Conservation (phyloP, 768 basidiomycete genomes). For the Trametes coccinea region DNA sequence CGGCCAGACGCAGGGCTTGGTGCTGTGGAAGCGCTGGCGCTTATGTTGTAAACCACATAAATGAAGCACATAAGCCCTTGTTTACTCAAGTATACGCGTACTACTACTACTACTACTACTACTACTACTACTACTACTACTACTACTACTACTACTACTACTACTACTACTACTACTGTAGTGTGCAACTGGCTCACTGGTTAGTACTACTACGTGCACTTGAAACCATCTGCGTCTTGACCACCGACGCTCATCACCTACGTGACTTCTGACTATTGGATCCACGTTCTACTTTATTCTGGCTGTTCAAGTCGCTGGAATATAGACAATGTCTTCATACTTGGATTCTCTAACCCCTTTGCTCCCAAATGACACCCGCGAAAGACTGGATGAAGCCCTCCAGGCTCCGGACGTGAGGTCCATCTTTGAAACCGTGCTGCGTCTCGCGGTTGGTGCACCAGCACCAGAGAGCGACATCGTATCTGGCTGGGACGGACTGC, state of each 20-base stretch:
- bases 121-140: too few relatives aligned
- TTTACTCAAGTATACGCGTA: too few relatives aligned
- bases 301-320: not conserved
- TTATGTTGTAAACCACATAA: too few relatives aligned
- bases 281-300: not conserved
- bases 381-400: slow-evolving; percentile 14
- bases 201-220: too few relatives aligned
- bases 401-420: slow-evolving; percentile 1
- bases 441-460: slow-evolving; percentile 13
- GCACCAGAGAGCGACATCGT: slow-evolving; percentile 3
- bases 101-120: too few relatives aligned
- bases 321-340: slow-evolving; percentile 6
- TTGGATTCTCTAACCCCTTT: slow-evolving; percentile 16
- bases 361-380: slow-evolving; percentile 10
- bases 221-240: not conserved
- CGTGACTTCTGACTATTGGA: not conserved
- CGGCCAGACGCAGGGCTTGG: too few relatives aligned
- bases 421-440: slow-evolving; percentile 11
- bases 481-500: slow-evolving; percentile 13
- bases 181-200: too few relatives aligned
- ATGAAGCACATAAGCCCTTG: too few relatives aligned
- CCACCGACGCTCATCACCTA: not conserved
- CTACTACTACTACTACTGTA: too few relatives aligned
- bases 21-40: too few relatives aligned
- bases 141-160: too few relatives aligned